Base-by-base conservation (phyloP, 2,329 filamentous ascomycete species). In the Ploettnerulaceae sp. region DNA sequence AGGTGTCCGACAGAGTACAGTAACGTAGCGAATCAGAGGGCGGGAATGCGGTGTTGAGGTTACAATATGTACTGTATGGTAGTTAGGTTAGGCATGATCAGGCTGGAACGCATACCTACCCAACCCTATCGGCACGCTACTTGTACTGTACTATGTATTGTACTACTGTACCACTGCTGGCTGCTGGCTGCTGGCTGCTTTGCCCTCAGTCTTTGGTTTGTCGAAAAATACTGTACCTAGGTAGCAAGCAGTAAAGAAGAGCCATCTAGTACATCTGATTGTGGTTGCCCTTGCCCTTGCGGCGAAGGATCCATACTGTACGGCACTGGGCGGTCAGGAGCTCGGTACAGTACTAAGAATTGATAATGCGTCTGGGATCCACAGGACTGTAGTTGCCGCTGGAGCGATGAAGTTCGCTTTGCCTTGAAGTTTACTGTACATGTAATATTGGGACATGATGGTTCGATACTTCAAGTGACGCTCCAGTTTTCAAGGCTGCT, bases 61-160 rank as follows among this genome's bases (percentile, higher is more conserved):
- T n/a, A n/a, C n/a, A n/a, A n/a, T n/a, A n/a, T n/a, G n/a, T n/a
- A n/a, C n/a, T n/a, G n/a, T n/a, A n/a, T n/a, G n/a, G n/a, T n/a
- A n/a, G n/a, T n/a, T n/a, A 28, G 7, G 40, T 56, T 52, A 51
- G 55, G 53, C 54, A 57, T 44, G 24, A 52, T 61, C 55, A 62
- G 69, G 67, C 66, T 53, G 57, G 55, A 54, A 67, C 63, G 70
- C 69, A 69, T 72, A 65, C 66, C 62, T 71, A 69, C 70, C 70
- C 69, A 69, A 72, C 64, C 25, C 48, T 58, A n/a, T n/a, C n/a
- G n/a, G n/a, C n/a, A n/a, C n/a, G n/a, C n/a, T n/a, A n/a, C n/a
- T n/a, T n/a, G n/a, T n/a, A n/a, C n/a, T n/a, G n/a, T n/a, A n/a
- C n/a, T n/a, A n/a, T n/a, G n/a, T n/a, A n/a, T n/a, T n/a, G n/a